Evolutionary conservation across 2,329 filamentous ascomycete genomes (phyloP).

Genomic region (Xylaria hypoxylon): DNA sequence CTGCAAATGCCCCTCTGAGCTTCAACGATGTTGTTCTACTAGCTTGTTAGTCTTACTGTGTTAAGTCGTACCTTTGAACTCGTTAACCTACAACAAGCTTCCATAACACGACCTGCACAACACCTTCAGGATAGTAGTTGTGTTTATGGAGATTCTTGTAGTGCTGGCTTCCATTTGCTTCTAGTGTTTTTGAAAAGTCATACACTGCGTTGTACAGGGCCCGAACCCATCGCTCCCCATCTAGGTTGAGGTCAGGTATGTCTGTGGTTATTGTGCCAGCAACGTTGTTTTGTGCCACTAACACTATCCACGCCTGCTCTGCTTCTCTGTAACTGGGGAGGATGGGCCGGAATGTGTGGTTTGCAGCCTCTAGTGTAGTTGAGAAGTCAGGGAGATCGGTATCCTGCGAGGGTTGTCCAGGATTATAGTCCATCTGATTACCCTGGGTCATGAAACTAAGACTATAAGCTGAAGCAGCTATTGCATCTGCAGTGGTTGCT

Average conservation of each 20-base stretch:
- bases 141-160: neutral
- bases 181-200: neutral
- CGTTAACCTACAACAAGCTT: slow-evolving; percentile 21
- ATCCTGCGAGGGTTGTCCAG: neutral
- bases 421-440: neutral
- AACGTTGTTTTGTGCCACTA: neutral
- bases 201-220: neutral
- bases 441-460: neutral
- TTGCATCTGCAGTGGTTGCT: neutral
- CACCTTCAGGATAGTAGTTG: neutral
- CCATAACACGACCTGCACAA: slow-evolving; percentile 6
- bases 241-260: neutral
- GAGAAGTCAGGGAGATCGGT: too few relatives aligned
- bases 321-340: neutral
- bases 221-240: neutral
- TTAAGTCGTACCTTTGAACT: neutral
- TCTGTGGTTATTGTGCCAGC: neutral
- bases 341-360: neutral
- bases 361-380: neutral
- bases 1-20: slow-evolving; percentile 19
- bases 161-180: neutral
- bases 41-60: neutral
- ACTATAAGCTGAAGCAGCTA: neutral
- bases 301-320: too few relatives aligned
- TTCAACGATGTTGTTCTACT: neutral